Conservation (phyloP, 106 monocot species). For the Platanthera guangdongensis region DNA sequence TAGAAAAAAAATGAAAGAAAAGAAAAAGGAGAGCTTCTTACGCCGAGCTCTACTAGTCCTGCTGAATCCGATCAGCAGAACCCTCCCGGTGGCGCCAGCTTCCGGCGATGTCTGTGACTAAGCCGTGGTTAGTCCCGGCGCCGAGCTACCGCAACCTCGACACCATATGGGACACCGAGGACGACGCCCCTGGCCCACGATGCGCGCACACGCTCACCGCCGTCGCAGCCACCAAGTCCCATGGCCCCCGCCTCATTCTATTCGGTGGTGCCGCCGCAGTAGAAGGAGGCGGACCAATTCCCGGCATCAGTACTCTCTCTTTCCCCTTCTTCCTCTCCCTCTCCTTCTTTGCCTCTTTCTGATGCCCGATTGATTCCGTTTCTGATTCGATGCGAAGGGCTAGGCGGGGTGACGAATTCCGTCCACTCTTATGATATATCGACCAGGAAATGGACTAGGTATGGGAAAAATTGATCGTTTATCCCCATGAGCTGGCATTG, state of each 20-base stretch:
- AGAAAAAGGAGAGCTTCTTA: not conserved
- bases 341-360: not conserved
- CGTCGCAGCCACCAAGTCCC: conserved; percentile 70
- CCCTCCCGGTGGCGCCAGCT: not conserved
- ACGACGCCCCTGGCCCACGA: conserved; percentile 78
- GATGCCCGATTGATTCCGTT: not conserved
- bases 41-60: not conserved
- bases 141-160: conserved; percentile 48
- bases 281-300: conserved; percentile 60
- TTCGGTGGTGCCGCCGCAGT: conserved; percentile 97
- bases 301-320: conserved; percentile 59
- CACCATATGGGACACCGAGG: conserved; percentile 60
- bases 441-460: conserved; percentile 81
- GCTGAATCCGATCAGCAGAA: not conserved
- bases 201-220: conserved; percentile 86
- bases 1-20: not conserved
- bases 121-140: conserved; percentile 80
- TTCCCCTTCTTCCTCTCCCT: not conserved
- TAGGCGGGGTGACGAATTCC: conserved; percentile 88
- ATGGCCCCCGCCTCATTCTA: conserved; percentile 90
- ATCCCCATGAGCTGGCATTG: not conserved
- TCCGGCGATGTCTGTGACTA: conserved; percentile 15
- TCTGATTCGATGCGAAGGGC: conserved; percentile 33
- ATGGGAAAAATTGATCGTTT: not conserved
- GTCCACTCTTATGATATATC: conserved; percentile 76